Percentiles rank a stretch among this genome's conserved stretches.
phyloP scores from a whole-genome alignment of 805 yeast species.

The Teunomyces stri region DNA sequence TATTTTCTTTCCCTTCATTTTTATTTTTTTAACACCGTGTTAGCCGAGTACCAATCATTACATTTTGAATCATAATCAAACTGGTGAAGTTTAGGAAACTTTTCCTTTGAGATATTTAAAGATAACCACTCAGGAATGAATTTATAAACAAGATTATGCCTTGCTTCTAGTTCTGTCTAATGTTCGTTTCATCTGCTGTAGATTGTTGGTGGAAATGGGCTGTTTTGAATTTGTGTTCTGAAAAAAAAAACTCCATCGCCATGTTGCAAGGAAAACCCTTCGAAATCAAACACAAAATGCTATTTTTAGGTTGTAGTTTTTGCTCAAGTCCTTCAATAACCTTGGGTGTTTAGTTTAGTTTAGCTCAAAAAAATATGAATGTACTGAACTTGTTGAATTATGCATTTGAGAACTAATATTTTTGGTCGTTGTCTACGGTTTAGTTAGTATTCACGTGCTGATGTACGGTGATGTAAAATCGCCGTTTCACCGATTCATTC shows the following conservation, averaged over 20 bases:
- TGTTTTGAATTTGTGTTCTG: neutral
- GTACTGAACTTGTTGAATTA: neutral
- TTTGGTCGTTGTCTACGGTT: neutral
- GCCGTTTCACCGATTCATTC: neutral
- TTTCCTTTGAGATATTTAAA: neutral
- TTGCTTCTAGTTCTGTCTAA: neutral
- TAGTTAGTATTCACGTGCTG: neutral
- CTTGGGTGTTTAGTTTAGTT: slow-evolving; percentile 1
- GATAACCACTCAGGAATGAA: neutral
- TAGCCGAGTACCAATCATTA: slow-evolving; percentile 1
- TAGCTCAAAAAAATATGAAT: slow-evolving; percentile 1
- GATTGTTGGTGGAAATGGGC: neutral
- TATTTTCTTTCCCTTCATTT: neutral
- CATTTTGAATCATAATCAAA: neutral
- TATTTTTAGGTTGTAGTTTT: neutral
- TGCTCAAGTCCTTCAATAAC: neutral
- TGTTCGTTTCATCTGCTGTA: neutral
- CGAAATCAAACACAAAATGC: neutral
- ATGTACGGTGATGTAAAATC: neutral
- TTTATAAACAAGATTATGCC: neutral
- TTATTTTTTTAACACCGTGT: neutral
- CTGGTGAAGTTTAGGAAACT: neutral
- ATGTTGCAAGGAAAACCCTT: neutral
- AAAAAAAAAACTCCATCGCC: neutral
- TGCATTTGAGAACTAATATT: neutral